Evolutionary conservation across 169 alveolate species (phyloP), one percentile per base, ranked within the genome.

Genomic region (Eimeria falciformis): DNA sequence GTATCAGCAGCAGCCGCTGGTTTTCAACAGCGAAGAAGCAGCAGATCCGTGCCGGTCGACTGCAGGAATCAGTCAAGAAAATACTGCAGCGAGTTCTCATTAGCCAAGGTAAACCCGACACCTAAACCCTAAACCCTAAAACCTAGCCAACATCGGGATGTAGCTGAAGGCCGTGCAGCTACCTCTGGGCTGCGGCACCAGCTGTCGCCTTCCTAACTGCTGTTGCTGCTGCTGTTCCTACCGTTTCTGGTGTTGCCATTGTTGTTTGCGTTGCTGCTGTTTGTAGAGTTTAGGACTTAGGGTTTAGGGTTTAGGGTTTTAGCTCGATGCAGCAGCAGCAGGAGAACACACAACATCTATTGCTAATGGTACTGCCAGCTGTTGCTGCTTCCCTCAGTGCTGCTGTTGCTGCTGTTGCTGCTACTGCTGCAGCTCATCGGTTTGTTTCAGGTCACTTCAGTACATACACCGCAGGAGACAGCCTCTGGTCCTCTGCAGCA

Each of bases 1-100:
- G 79, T 46, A 68, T 37, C 79, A 68, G 79, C 79, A 68, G 79
- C 79, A 68, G 79, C 79, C 12, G 79, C 25, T 68, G 79, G 79
- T 68, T 23, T 29, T 14, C 79, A 6, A 68, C 46, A n/a, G 79
- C 45, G 18, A 68, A 68, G 79, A n/a, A 29, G 79, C 79, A 68
- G 79, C 79, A 68, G 18, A 68, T 68, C n/a, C 25, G 37, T 1
- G 79, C 79, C n/a, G 79, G 79, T 5, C 5, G 79, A 6, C 45
- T 68, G 4, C 79, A 68, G 17, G 79, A 68, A 29, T 68, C 79
- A 6, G 29, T 68, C 37, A 68, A 68, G 45, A n/a, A 23, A 7
- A 25, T 68, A 7, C 79, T 68, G 4, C 79, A 68, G 37, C n/a
- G 46, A 29, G n/a, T 23, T 68, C 79, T 68, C 5, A 23, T 37